Evolutionary conservation across 2,329 filamentous ascomycete species (phyloP), one percentile per base, ranked within the genome.

Genomic region (Thermoascus crustaceus): DNA sequence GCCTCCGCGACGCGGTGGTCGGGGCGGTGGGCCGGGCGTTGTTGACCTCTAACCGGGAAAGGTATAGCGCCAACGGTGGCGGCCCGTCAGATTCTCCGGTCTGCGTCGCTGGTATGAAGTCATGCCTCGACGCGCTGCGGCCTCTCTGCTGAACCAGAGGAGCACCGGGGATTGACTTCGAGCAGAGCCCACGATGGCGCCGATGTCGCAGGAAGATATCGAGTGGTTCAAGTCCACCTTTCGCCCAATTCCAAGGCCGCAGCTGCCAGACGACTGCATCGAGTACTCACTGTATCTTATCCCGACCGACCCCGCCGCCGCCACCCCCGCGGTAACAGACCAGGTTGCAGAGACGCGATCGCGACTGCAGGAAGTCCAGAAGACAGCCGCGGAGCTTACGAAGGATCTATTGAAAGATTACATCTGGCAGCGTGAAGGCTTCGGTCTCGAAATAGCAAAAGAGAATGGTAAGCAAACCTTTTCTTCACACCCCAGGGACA

Each of bases 371-470:
- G 65, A 72, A 13, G 71, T 94, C 7, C 78, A 86, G 35, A 85
- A 78, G 57, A 72, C 77, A 1, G 79, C 83, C 1, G 63, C 72
- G 2, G 69, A 77, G 18, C 61, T 91, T n/a, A 66, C 66, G 17
- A 76, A 76, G 27, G 67, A 71, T 2, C 63, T 86, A 5, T 70
- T 89, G n/a, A 80, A 76, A 46, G 80, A 85, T 42, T 94, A 95
- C 50, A 94, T 98, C 43, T 98, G 91, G 91, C 91, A 98, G 57
- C 77, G 87, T 8, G 87, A 94, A 35, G 65, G 70, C 0, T 88
- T 98, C 44, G 72, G 70, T n/a, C 64, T 94, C 4, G 75, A 82
- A 11, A 58, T 77, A 19, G 55, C 64, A 27, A 69, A 69, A 69
- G 50, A 81, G 69, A 61, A 81, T 50, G 77, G 79, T 80, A 55